Base-by-base conservation (phyloP, 768 basidiomycete species). In the Leccinellum albellum region DNA sequence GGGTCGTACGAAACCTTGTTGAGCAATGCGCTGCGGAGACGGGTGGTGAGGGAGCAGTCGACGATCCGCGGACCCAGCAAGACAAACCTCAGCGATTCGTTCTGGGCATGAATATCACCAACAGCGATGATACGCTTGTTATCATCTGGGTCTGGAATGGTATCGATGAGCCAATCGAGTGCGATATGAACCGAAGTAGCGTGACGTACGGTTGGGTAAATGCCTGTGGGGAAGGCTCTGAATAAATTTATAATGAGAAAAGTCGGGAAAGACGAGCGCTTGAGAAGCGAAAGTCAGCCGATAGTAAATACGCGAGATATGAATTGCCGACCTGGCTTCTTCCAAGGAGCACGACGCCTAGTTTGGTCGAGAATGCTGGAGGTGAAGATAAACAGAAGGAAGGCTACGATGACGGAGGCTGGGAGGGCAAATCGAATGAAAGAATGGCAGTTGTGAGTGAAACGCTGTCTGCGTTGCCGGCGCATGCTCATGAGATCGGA, bases 51-150 rank as follows among this genome's bases (percentile, higher is more conserved):
- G 55, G 37, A 21, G 23, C 15, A 8, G 32, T 55, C 5, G 23
- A 21, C 4, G 28, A 29, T 13, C 4, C 32, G 23, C 21, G n/a
- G 15, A 51, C 17, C 14, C 12, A 28, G 24, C 24, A 28, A 32
- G 13, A 73, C 87, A 55, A 53, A 92, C 90, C 82, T 75, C 4
- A 97, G 72, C 0, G 86, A 80, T 6, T 77, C 67, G 52, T 81
- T 78, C 83, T 88, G 91, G 47, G 91, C 92, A 76, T 98, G 95
- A 7, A 97, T 78, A 64, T 98, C 95, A 8, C 94, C 95, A 13
- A 97, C 75, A 58, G 93, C 73, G 44, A 98, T 83, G 26, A 88
- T 75, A 15, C 92, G 83, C 60, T 70, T 76, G 26, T 73, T 56
- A 4, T 79, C 64, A 3, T 78, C 69, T 14, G 81, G 75, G 56